Evolutionary conservation across 257 asterid species (phyloP).

Genomic region (Avicennia marina): DNA sequence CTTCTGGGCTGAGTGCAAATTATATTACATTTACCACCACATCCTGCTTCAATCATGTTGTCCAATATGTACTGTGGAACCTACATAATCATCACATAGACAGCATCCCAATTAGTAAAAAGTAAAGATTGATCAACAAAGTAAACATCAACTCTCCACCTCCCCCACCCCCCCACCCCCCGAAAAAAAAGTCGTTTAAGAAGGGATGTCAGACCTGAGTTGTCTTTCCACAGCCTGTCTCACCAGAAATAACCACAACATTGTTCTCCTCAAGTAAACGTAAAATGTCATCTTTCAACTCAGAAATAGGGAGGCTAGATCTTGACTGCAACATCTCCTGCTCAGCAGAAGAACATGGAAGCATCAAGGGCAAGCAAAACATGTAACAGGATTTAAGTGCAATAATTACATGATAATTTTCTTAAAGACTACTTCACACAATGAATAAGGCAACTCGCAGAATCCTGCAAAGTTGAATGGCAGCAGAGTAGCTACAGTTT

Average conservation of each 20-base stretch:
- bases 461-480: background rate
- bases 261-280: slow-evolving; percentile 60
- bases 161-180: too few species aligned
- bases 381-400: background rate
- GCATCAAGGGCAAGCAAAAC: slow-evolving; percentile 20
- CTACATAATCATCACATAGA: slow-evolving; percentile 41
- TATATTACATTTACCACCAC: slow-evolving; percentile 77
- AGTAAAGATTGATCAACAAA: background rate
- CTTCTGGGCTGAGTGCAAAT: slow-evolving; percentile 99
- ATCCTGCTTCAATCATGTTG: slow-evolving; percentile 87
- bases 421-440: background rate
- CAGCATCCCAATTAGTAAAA: background rate
- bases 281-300: slow-evolving; percentile 64
- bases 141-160: slow-evolving; percentile 13
- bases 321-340: slow-evolving; percentile 82
- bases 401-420: background rate
- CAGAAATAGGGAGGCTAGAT: slow-evolving; percentile 82
- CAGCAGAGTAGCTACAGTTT: slow-evolving; percentile 8
- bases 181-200: slow-evolving; percentile 4
- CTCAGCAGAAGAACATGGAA: slow-evolving; percentile 13
- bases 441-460: background rate
- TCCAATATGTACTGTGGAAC: slow-evolving; percentile 97
- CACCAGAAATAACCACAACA: slow-evolving; percentile 91
- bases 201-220: slow-evolving; percentile 69
- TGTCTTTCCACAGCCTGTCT: slow-evolving; percentile 99